Evolutionary conservation across 208 protist genomes (phyloP), one percentile per base, ranked within the genome.

Genomic region (Crithidia thermophila): DNA sequence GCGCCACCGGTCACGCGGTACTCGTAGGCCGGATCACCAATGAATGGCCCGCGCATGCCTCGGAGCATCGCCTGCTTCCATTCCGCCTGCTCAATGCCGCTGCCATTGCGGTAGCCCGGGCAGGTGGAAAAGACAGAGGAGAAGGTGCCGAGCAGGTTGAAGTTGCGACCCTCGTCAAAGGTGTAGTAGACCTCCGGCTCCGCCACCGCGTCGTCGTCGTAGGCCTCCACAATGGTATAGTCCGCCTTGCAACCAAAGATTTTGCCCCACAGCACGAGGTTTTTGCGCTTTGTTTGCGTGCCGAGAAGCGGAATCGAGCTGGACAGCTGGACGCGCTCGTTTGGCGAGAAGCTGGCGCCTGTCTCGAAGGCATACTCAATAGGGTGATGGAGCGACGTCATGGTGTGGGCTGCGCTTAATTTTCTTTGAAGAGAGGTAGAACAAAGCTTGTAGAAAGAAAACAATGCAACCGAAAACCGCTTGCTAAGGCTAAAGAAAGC

Each of bases 1-100:
- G 49, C 46, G 33, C 9, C 31, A 20, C 72, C 56, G 18, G 50
- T 64, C 16, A 95, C 68, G 27, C 90, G 87, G 61, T 95, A 95
- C 71, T 95, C 90, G 71, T 94, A 95, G 3, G 90, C 83, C 1
- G 90, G 87, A 57, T 95, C 90, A 6, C 90, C 90, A 43, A 95
- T 81, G 62, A 93, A 95, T 6, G 70, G 59, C 2, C 90, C 90
- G 33, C 77, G 83, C 75, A 93, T 81, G n/a, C 80, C 77, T 16
- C 81, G 72, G 42, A 93, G 64, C 47, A 95, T 75, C 37, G 65
- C 40, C 64, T 82, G 70, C 76, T 95, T 95, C 57, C 82, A 73
- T 49, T 93, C 79, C 52, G 74, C 74, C 53, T 67, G 74, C 31
- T 75, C 51, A 13, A 83, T 64, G 1, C 67, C 75, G 40, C 49